Evolutionary conservation across 768 basidiomycete species (phyloP), one percentile per base, ranked within the genome.

Genomic region (Leccinum arenicola): DNA sequence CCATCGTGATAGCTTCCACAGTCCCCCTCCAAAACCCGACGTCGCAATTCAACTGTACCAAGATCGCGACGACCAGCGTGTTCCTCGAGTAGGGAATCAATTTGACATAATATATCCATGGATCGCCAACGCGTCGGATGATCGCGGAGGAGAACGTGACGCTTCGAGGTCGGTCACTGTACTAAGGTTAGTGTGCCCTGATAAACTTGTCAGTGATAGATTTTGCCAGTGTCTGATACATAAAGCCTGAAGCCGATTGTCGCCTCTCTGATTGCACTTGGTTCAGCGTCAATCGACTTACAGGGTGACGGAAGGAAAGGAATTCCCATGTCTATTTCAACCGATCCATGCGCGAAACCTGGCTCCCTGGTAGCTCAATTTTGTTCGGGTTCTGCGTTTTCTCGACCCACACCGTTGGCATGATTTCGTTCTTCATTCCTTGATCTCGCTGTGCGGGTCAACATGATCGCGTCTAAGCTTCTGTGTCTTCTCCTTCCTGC

Each of bases 281-380:
- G 9, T 50, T 35, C 21, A 53, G 4, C 40, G 27, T 10, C 23
- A 15, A 19, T 33, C 3, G 5, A 29, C 17, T 3, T n/a, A 7
- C 54, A 91, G 91, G 60, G 87, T 93, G 74, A 97, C 93, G 0
- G 90, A 91, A 61, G 92, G 93, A 9, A 93, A 93, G 63, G 75
- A 76, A n/a, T 89, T 90, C 69, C 88, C 91, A 0, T 97, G 89
- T 74, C 73, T 97, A 15, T 98, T 95, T 78, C 94, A 97, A 64
- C 91, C 95, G 4, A 96, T 95, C 63, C 88, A 95, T 68, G 90
- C 89, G 3, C 84, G 95, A 31, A 81, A 86, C 3, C 73, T 95
- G 45, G 81, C 84, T 1, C 94, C 93, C 2, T 67, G 92, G 27
- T 8, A 29, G 27, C 27, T 29, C 27, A 29, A 29, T 29, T 2